A percentile compares a stretch with the other conserved stretches of the same genome.
These are phyloP conservation scores for Alliaria petiolata DNA, from an alignment of 345 rosid species.

Conservation along the genomic window DNA sequence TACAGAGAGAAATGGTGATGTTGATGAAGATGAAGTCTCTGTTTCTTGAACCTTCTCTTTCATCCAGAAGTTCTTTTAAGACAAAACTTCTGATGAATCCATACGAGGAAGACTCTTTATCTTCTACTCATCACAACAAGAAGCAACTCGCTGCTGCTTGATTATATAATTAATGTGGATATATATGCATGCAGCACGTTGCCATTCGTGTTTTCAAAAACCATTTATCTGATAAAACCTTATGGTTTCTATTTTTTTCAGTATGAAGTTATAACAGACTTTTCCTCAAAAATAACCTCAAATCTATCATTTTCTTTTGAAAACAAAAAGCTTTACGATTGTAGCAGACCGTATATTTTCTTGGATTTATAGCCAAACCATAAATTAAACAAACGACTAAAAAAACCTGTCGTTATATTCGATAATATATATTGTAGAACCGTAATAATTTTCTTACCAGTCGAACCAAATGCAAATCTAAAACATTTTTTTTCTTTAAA, in stretches of 20 bases:
- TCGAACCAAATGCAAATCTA: background rate
- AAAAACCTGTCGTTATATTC: background rate
- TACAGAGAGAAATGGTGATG: constrained; percentile 44
- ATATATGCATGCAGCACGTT: background rate
- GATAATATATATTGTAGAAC: background rate
- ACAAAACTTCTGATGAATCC: constrained; percentile 18
- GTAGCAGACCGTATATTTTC: too few species aligned
- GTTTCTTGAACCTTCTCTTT: constrained; percentile 16
- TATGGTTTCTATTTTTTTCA: background rate
- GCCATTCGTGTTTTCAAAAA: background rate
- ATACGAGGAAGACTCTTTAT: constrained; percentile 25
- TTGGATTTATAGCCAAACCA: too few species aligned
- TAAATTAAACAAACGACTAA: too few species aligned
- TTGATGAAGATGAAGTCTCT: constrained; percentile 39
- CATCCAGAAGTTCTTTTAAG: constrained; percentile 12
- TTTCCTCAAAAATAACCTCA: too few species aligned
- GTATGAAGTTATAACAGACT: too few species aligned
- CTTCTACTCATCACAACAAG: constrained; percentile 16
- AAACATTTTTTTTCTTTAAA: background rate
- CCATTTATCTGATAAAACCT: background rate
- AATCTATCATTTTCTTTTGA: too few species aligned
- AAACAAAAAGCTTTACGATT: too few species aligned
- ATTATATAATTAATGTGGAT: background rate
- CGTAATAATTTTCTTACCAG: background rate
- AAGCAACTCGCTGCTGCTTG: constrained; percentile 28